Percentiles rank a stretch among this genome's conserved stretches.
Evolutionary conservation across 31 red algal genomes (phyloP).

Genomic region (Asparagopsis taxiformis): DNA sequence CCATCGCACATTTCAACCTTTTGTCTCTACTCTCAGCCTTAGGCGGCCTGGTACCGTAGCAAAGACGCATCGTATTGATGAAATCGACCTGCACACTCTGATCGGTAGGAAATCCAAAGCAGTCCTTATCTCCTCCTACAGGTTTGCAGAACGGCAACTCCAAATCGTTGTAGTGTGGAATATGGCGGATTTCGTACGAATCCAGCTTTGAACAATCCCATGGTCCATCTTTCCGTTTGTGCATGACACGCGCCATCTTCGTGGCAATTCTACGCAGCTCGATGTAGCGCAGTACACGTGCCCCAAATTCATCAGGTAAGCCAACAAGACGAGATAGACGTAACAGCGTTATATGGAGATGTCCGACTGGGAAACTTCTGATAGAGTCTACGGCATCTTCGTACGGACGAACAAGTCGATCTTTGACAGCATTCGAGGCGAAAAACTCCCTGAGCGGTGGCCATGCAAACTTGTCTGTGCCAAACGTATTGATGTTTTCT

Average conservation of each 20-base stretch:
- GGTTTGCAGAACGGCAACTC: constrained; percentile 12
- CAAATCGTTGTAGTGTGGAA: constrained; percentile 15
- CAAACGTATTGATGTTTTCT: constrained; percentile 10
- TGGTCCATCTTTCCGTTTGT: constrained; percentile 1
- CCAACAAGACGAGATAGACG: constrained; percentile 35
- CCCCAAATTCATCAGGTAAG: constrained; percentile 50
- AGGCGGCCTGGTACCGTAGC: constrained; percentile 11
- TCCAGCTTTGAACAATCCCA: constrained; percentile 17
- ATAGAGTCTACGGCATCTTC: background rate
- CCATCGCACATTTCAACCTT: no score
- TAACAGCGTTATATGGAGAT: constrained; percentile 21
- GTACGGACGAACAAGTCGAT: background rate
- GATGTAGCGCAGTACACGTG: constrained; percentile 41
- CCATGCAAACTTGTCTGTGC: constrained; percentile 22
- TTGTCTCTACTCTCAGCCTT: background rate
- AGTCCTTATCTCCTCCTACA: background rate
- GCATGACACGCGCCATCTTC: constrained; percentile 14
- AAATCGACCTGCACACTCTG: constrained; percentile 28
- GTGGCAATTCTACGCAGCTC: constrained; percentile 36
- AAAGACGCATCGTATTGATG: constrained; percentile 45
- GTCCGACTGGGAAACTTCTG: constrained; percentile 16
- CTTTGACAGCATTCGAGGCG: background rate
- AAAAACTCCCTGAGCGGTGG: constrained; percentile 32
- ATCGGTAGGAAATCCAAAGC: constrained; percentile 37
- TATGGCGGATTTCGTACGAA: constrained; percentile 6